A percentile compares a stretch with the other conserved stretches of the same genome.
Evolutionary conservation across 805 yeast genomes (phyloP).

Genomic region (Spathaspora girioi): DNA sequence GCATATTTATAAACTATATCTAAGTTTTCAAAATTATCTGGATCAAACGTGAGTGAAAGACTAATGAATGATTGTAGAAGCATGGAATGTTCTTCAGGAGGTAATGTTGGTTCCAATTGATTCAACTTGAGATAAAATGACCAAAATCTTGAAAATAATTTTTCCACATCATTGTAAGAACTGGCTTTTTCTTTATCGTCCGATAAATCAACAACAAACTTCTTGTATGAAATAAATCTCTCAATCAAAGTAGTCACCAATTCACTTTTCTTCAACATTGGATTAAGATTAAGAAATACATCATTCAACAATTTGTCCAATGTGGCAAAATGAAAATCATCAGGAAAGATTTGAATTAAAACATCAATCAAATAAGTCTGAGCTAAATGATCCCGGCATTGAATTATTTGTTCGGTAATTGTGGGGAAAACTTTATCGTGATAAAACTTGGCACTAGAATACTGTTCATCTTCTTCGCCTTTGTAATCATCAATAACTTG

Average conservation of each 20-base stretch:
- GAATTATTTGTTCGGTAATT: slow-evolving; percentile 83
- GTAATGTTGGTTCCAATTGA: slow-evolving; percentile 59
- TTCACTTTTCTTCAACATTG: slow-evolving; percentile 63
- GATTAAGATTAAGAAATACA: slow-evolving; percentile 64
- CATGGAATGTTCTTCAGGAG: slow-evolving; percentile 60
- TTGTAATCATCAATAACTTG: slow-evolving; percentile 76
- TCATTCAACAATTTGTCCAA: slow-evolving; percentile 58
- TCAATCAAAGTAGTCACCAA: slow-evolving; percentile 69
- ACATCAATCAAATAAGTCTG: slow-evolving; percentile 92
- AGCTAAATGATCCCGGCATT: slow-evolving; percentile 87
- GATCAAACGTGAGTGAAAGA: slow-evolving; percentile 64
- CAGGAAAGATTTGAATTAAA: slow-evolving; percentile 91
- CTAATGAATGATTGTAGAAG: slow-evolving; percentile 64
- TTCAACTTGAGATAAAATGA: slow-evolving; percentile 54
- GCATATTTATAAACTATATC: slow-evolving; percentile 61
- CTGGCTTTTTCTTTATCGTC: slow-evolving; percentile 9
- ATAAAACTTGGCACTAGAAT: slow-evolving; percentile 29
- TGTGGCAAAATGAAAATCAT: slow-evolving; percentile 79
- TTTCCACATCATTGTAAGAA: slow-evolving; percentile 12
- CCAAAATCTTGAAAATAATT: slow-evolving; percentile 64
- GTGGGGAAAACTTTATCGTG: slow-evolving; percentile 65
- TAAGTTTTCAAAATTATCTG: slow-evolving; percentile 55
- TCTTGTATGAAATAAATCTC: slow-evolving; percentile 54
- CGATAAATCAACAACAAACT: slow-evolving; percentile 17
- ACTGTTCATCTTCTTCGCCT: slow-evolving; percentile 18